phyloP scores from a whole-genome alignment of 1,139 yeast genomes.

The Torulaspora pretoriensis region DNA sequence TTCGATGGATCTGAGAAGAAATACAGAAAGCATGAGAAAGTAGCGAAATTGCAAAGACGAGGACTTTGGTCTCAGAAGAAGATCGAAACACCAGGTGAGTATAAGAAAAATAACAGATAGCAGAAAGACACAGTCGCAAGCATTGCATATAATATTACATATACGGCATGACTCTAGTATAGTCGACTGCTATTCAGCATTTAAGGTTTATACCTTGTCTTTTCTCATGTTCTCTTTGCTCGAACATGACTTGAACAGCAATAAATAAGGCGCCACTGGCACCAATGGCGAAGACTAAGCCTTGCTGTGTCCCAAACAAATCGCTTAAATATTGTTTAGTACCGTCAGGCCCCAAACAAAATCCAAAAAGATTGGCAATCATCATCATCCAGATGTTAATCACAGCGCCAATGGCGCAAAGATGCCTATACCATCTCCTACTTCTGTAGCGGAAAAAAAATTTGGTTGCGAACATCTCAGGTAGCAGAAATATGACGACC shows the following conservation, averaged over 20 bases:
- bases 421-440: conserved; percentile 70
- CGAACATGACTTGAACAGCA: conserved; percentile 93
- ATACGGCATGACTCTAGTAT: background rate
- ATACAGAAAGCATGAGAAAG: conserved; percentile 55
- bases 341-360: conserved; percentile 89
- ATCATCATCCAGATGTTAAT: conserved; percentile 96
- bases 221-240: conserved; percentile 78
- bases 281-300: conserved; percentile 59
- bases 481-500: conserved; percentile 79
- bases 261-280: conserved; percentile 70
- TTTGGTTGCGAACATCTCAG: conserved; percentile 68
- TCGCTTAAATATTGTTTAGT: conserved; percentile 59
- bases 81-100: conserved; percentile 77
- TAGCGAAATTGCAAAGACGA: conserved; percentile 50
- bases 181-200: conserved; percentile 44
- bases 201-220: conserved; percentile 77
- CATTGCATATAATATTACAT: background rate
- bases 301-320: conserved; percentile 67
- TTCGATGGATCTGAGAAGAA: conserved; percentile 69
- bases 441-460: conserved; percentile 41
- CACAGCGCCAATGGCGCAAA: conserved; percentile 86
- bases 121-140: background rate
- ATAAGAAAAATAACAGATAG: conserved; percentile 43
- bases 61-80: conserved; percentile 71
- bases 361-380: conserved; percentile 92